A percentile compares a stretch with the other conserved stretches of the same genome.
Conservation (phyloP, 441 rosid genomes). For the Gossypium davidsonii region DNA sequence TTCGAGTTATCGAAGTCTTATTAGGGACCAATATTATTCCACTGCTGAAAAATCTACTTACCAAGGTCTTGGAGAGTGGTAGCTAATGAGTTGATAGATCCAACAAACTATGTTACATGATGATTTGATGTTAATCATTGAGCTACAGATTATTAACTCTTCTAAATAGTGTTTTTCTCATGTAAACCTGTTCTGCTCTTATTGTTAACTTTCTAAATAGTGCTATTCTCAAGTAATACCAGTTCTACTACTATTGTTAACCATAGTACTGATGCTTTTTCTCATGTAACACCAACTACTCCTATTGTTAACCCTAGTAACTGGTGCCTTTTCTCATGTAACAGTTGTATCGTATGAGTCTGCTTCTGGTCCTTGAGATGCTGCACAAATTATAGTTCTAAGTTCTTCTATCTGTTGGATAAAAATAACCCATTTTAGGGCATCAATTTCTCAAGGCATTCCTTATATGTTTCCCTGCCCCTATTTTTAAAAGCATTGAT, state of each 20-base stretch:
- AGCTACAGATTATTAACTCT: background rate
- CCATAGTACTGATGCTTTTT: background rate
- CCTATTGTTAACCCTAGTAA: background rate
- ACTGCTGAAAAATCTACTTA: background rate
- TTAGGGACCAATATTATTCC: background rate
- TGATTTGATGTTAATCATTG: background rate
- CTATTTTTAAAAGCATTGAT: background rate
- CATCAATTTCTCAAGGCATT: background rate
- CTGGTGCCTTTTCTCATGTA: background rate
- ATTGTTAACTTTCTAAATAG: background rate
- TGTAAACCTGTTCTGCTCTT: background rate
- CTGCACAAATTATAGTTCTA: background rate
- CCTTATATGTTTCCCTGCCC: background rate
- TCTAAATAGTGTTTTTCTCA: background rate
- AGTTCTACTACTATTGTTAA: background rate
- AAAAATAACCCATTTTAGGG: background rate
- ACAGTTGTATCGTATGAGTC: background rate
- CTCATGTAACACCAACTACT: background rate
- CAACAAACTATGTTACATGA: background rate
- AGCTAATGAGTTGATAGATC: background rate
- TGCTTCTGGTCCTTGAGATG: constrained; percentile 1
- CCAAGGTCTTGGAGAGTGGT: background rate
- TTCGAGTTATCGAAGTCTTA: background rate
- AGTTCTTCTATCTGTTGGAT: background rate
- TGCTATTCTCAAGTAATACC: background rate